Conservation (phyloP, 352 stramenopile genomes). For the Pythium sukuiense region DNA sequence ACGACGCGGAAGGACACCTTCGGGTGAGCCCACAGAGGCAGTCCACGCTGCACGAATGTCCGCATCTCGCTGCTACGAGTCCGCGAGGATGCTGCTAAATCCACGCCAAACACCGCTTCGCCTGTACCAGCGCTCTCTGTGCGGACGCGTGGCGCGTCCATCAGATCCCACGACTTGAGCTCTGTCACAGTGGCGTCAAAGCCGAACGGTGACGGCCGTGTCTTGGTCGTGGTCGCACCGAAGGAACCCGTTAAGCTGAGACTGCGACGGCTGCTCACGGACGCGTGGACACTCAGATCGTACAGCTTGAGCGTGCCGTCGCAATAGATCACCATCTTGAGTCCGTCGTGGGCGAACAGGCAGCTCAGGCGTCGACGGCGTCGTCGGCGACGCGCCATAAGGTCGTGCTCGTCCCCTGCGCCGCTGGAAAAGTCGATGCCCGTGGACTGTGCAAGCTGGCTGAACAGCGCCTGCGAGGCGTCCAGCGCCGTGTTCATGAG, state of each 20-base stretch:
- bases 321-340: constrained; percentile 67
- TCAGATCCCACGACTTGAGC: constrained; percentile 64
- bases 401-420: constrained; percentile 42
- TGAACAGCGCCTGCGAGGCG: constrained; percentile 67
- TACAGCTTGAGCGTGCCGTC: constrained; percentile 68
- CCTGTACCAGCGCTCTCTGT: constrained; percentile 11
- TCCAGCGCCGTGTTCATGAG: constrained; percentile 68
- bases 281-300: constrained; percentile 38
- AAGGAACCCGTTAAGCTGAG: constrained; percentile 1
- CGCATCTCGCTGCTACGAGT: constrained; percentile 45
- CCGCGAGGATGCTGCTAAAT: constrained; percentile 1
- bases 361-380: constrained; percentile 60
- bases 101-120: not conserved
- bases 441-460: constrained; percentile 63
- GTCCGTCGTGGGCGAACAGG: constrained; percentile 61
- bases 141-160: constrained; percentile 20
- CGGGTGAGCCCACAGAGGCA: constrained; percentile 76
- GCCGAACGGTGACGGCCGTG: constrained; percentile 53
- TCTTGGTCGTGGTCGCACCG: constrained; percentile 43
- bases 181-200: constrained; percentile 65
- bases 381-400: constrained; percentile 46
- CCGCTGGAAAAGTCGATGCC: constrained; percentile 43
- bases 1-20: constrained; percentile 71
- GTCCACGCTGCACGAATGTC: constrained; percentile 57
- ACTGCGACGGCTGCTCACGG: constrained; percentile 7